A percentile compares a stretch with the other conserved stretches of the same genome.
These are phyloP conservation scores for Microcyclosporella mali DNA, from an alignment of 2,329 filamentous ascomycete genomes.

Conservation along the genomic window DNA sequence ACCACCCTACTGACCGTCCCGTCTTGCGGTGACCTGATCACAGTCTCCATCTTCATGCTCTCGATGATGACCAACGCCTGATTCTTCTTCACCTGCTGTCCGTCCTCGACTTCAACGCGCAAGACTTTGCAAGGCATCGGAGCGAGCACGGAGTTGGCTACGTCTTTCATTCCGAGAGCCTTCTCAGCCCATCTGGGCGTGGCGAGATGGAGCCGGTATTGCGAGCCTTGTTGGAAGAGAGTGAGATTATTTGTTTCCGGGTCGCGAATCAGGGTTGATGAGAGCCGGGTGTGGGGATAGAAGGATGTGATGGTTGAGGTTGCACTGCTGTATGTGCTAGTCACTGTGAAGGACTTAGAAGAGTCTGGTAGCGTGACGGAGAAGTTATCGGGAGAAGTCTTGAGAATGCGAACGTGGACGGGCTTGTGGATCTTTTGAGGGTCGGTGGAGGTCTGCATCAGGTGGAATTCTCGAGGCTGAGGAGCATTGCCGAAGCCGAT, in stretches of 20 bases:
- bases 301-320: constrained; percentile 61
- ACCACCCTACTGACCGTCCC: constrained; percentile 45
- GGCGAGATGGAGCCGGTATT: constrained; percentile 51
- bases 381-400: constrained; percentile 47
- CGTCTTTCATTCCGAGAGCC: constrained; percentile 75
- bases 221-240: constrained; percentile 65
- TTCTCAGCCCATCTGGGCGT: constrained; percentile 78
- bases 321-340: constrained; percentile 41
- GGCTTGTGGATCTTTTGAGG: constrained; percentile 33
- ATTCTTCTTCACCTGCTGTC: constrained; percentile 76
- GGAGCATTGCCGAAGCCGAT: constrained; percentile 53
- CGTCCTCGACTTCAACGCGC: constrained; percentile 78
- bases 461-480: constrained; percentile 58
- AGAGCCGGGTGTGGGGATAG: constrained; percentile 73
- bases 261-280: constrained; percentile 67
- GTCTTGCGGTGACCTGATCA: constrained; percentile 46
- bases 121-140: constrained; percentile 98
- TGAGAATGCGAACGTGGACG: constrained; percentile 43
- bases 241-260: constrained; percentile 53
- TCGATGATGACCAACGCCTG: constrained; percentile 70
- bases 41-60: constrained; percentile 54
- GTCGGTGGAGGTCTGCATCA: constrained; percentile 44
- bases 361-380: constrained; percentile 40
- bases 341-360: constrained; percentile 25
- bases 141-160: constrained; percentile 73